Evolutionary conservation across 2,329 filamentous ascomycete species (phyloP).

Genomic region (Leptographium radiaticola): DNA sequence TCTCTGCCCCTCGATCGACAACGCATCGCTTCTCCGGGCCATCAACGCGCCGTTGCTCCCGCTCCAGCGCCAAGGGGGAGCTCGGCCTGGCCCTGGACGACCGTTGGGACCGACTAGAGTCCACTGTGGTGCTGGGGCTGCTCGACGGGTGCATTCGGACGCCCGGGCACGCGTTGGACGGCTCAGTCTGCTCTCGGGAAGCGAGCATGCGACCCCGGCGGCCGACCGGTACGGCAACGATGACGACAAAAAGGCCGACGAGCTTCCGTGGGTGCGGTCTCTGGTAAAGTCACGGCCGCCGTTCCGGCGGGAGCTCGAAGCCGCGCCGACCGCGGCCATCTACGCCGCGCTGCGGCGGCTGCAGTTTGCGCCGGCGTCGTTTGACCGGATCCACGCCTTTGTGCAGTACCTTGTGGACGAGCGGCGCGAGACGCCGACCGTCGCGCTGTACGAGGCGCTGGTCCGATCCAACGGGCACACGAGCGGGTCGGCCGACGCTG

Average conservation of each 20-base stretch:
- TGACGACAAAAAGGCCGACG: neutral
- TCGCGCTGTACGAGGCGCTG: conserved; percentile 58
- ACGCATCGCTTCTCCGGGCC: conserved; percentile 21
- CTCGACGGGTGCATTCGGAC: neutral
- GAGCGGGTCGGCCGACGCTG: conserved; percentile 52
- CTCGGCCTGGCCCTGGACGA: neutral
- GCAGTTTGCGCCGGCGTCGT: conserved; percentile 23
- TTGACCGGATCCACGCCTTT: conserved; percentile 26
- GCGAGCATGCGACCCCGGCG: conserved; percentile 1
- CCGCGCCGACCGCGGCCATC: conserved; percentile 8
- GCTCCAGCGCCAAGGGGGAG: neutral
- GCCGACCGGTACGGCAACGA: neutral
- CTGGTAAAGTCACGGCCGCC: conserved; percentile 7
- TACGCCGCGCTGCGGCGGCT: conserved; percentile 29
- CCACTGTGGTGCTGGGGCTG: neutral
- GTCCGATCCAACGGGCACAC: conserved; percentile 58
- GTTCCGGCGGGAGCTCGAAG: conserved; percentile 6
- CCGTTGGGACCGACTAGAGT: neutral
- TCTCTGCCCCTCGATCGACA: conserved; percentile 44
- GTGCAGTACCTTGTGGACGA: conserved; percentile 45
- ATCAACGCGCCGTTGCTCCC: conserved; percentile 10
- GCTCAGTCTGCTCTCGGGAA: neutral
- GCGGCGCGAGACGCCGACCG: conserved; percentile 40
- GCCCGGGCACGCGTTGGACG: conserved; percentile 5
- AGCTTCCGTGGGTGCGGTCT: neutral